Evolutionary conservation across 805 yeast genomes (phyloP).

Genomic region (Kazachstania viticola): DNA sequence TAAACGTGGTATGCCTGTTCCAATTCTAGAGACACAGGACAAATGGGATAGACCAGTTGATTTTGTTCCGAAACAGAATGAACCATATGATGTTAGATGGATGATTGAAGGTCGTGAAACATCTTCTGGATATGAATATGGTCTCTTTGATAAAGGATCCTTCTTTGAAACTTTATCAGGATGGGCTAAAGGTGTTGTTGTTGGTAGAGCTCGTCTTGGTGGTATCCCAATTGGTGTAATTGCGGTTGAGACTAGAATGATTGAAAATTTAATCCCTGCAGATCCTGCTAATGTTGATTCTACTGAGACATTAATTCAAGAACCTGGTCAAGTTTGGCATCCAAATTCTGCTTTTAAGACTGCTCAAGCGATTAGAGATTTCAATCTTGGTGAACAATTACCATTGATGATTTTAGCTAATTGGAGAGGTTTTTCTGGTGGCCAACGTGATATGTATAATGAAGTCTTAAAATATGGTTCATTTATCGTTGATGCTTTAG

Average conservation of each 20-base stretch:
- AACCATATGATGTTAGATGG: conserved; percentile 86
- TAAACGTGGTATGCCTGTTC: conserved; percentile 79
- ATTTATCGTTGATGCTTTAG: conserved; percentile 92
- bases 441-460: conserved; percentile 98
- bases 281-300: conserved; percentile 98
- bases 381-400: conserved; percentile 94
- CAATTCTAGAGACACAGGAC: conserved; percentile 72
- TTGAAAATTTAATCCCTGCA: conserved; percentile 89
- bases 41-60: conserved; percentile 91
- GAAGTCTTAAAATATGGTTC: conserved; percentile 97
- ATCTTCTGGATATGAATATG: conserved; percentile 62
- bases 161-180: conserved; percentile 95
- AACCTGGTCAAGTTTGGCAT: conserved; percentile 99
- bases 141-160: conserved; percentile 85
- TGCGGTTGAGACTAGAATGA: conserved; percentile 84
- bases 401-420: conserved; percentile 96
- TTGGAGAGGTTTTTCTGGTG: conserved; percentile 99
- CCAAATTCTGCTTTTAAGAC: conserved; percentile 99
- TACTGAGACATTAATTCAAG: conserved; percentile 75
- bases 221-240: conserved; percentile 98
- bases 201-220: conserved; percentile 96
- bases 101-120: conserved; percentile 73
- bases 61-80: conserved; percentile 59
- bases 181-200: conserved; percentile 98
- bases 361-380: conserved; percentile 95